phyloP scores from a whole-genome alignment of 2,329 filamentous ascomycete genomes.

The Curvularia sp. region DNA sequence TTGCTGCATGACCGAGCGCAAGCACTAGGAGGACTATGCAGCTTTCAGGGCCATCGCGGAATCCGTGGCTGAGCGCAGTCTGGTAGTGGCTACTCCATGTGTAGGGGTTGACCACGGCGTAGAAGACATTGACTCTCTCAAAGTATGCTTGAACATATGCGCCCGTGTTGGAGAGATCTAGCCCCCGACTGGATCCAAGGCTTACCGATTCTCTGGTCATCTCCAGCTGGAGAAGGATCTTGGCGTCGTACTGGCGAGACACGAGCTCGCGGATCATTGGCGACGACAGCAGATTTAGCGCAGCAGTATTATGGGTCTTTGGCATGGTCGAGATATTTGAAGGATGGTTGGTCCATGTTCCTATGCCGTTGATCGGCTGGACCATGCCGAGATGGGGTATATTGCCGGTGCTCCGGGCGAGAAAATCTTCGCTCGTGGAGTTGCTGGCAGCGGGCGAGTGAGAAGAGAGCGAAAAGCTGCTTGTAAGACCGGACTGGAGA shows the following conservation, averaged over 20 bases:
- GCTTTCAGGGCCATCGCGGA: conserved; percentile 79
- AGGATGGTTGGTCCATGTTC: conserved; percentile 70
- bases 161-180: conserved; percentile 76
- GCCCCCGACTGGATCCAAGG: conserved; percentile 63
- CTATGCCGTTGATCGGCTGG: conserved; percentile 64
- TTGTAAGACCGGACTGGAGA: conserved; percentile 72
- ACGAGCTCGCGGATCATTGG: conserved; percentile 81
- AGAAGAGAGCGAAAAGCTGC: conserved; percentile 64
- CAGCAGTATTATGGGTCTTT: conserved; percentile 81
- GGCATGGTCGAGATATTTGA: conserved; percentile 85
- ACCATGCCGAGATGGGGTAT: conserved; percentile 49
- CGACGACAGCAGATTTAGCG: conserved; percentile 79
- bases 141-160: conserved; percentile 83
- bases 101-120: conserved; percentile 83
- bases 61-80: conserved; percentile 75
- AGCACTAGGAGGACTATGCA: conserved; percentile 82
- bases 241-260: conserved; percentile 77
- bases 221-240: conserved; percentile 81
- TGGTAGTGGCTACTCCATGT: conserved; percentile 80
- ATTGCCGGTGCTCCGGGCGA: conserved; percentile 49
- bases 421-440: conserved; percentile 55
- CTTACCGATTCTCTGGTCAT: conserved; percentile 79
- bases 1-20: conserved; percentile 77
- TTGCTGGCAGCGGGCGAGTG: conserved; percentile 59
- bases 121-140: conserved; percentile 82